Evolutionary conservation across 1,139 yeast genomes (phyloP).

Genomic region (Blastobotrys indianensis): DNA sequence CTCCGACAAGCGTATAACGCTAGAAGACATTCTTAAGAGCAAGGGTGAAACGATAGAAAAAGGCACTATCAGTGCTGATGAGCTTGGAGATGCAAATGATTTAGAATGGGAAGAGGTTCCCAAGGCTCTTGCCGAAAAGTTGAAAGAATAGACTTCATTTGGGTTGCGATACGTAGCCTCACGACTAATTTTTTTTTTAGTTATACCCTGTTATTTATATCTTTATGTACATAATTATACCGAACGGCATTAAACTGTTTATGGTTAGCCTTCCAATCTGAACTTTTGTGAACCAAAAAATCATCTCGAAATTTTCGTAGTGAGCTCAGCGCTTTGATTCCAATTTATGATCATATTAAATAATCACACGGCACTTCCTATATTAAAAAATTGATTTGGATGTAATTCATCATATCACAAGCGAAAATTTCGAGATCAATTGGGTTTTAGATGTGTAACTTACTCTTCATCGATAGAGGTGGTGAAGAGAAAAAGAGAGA

Average conservation of each 20-base stretch:
- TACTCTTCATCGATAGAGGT: neutral
- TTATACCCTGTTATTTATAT: constrained; percentile 2
- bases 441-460: neutral
- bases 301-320: constrained; percentile 1
- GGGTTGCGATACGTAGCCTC: neutral
- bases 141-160: constrained; percentile 7
- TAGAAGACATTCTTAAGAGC: constrained; percentile 72
- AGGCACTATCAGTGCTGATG: constrained; percentile 22
- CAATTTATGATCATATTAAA: constrained; percentile 21
- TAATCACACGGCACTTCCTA: constrained; percentile 30
- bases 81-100: constrained; percentile 14
- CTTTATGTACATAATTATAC: neutral
- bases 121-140: constrained; percentile 16
- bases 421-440: neutral
- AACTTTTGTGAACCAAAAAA: neutral
- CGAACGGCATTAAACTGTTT: neutral
- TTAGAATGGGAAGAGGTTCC: constrained; percentile 24
- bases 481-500: constrained; percentile 2
- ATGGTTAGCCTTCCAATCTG: neutral
- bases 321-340: constrained; percentile 16
- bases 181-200: neutral
- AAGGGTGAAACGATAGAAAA: constrained; percentile 71
- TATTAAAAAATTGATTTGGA: constrained; percentile 20
- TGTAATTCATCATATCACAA: constrained; percentile 21
- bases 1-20: constrained; percentile 63